Conservation (phyloP, 164 flowering plant genomes). For the Platanus orientalis region DNA sequence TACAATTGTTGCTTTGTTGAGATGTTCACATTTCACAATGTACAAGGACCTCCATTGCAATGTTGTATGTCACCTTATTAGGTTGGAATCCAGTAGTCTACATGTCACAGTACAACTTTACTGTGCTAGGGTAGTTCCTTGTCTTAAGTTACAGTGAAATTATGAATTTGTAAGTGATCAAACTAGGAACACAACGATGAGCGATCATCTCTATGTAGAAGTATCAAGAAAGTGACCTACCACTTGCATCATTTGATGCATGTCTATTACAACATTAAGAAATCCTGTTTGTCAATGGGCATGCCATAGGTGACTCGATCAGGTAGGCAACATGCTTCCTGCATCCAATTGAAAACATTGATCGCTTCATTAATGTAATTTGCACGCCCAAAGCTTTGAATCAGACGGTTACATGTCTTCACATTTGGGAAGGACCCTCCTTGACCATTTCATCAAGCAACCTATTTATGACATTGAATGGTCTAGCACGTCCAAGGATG, state of each 20-base stretch:
- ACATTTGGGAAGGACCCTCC: conserved; percentile 91
- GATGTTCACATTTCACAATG: conserved; percentile 87
- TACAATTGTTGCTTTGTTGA: conserved; percentile 84
- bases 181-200: conserved; percentile 79
- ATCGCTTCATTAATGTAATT: conserved; percentile 73
- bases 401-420: conserved; percentile 89
- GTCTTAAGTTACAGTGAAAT: conserved; percentile 94
- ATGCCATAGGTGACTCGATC: conserved; percentile 95
- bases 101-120: conserved; percentile 81
- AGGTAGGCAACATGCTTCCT: conserved; percentile 63
- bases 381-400: conserved; percentile 97
- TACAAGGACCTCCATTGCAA: conserved; percentile 97
- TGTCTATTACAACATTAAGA: conserved; percentile 81
- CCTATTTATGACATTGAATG: conserved; percentile 57
- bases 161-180: conserved; percentile 93
- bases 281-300: conserved; percentile 90
- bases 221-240: conserved; percentile 93
- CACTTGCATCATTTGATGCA: conserved; percentile 78
- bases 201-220: conserved; percentile 93
- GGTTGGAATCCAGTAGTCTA: conserved; percentile 84
- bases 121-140: conserved; percentile 67
- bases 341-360: conserved; percentile 68
- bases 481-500: conserved; percentile 79
- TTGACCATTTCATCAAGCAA: conserved; percentile 78
- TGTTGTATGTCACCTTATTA: conserved; percentile 90